phyloP scores from a whole-genome alignment of 1,139 yeast species.

The Taphrina pruni region DNA sequence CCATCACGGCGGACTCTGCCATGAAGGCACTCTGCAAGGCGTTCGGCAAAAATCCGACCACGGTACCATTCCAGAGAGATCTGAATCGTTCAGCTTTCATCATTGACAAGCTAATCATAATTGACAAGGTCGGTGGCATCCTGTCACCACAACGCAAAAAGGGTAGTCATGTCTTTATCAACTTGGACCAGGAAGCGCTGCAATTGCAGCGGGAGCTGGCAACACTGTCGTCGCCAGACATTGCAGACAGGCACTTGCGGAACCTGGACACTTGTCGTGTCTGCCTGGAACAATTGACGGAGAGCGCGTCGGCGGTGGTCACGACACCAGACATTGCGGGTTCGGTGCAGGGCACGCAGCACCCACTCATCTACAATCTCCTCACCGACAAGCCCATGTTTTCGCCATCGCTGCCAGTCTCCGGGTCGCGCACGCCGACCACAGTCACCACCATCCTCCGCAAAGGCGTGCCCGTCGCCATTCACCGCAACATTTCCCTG shows the following conservation, averaged over 20 bases:
- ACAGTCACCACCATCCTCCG: conserved; percentile 79
- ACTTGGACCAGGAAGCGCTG: conserved; percentile 78
- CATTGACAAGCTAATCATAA: conserved; percentile 78
- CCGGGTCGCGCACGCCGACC: conserved; percentile 61
- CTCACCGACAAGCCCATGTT: conserved; percentile 91
- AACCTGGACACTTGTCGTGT: conserved; percentile 64
- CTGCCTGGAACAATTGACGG: conserved; percentile 56
- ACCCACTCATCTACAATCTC: conserved; percentile 73
- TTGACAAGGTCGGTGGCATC: conserved; percentile 85
- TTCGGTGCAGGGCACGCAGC: conserved; percentile 46
- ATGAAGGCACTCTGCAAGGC: conserved; percentile 52
- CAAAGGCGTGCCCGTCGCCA: conserved; percentile 71
- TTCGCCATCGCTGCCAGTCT: conserved; percentile 86
- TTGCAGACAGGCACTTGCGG: conserved; percentile 58
- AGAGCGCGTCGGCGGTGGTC: conserved; percentile 60
- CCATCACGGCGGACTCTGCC: conserved; percentile 53
- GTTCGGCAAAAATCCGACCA: conserved; percentile 45
- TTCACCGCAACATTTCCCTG: conserved; percentile 51
- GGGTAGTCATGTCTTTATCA: conserved; percentile 85
- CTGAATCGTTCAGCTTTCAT: conserved; percentile 42
- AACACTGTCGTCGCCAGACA: conserved; percentile 53
- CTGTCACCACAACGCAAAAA: conserved; percentile 78
- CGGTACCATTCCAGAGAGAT: not conserved
- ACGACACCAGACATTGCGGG: conserved; percentile 60
- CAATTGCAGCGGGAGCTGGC: conserved; percentile 66